Evolutionary conservation across 2,329 filamentous ascomycete genomes (phyloP), one percentile per base, ranked within the genome.

Genomic region (Paracorniculantispora psalliotae): DNA sequence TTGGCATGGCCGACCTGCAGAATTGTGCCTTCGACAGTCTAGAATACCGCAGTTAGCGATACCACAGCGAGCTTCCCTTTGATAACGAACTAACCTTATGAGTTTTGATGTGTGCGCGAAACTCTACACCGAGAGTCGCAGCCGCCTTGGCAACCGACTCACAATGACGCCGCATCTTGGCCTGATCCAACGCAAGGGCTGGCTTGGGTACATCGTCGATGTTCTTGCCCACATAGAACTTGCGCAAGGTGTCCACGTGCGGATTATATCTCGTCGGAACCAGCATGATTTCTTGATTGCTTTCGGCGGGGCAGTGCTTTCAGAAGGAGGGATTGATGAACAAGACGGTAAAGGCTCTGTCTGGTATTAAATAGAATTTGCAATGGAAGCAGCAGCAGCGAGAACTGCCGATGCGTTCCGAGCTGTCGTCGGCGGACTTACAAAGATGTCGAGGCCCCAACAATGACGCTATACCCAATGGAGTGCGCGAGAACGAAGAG

Each of bases 91-190:
- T 39, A 4, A 83, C 82, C 71, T 88, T 88, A 67, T 88, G 86
- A 8, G 83, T 87, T 68, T 88, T 88, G 5, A 88, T 77, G 64
- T 89, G 86, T 0, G 82, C 81, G 13, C 86, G 74, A 61, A 88
- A 88, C 0, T 72, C 77, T 0, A 87, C 74, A 0, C 73, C 73
- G 0, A 88, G 67, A 10, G 71, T 67, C 6, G 74, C 65, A 2
- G 77, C 76, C 0, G 83, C 77, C 0, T 76, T 65, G 0, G 84
- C 75, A 79, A 89, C 85, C 1, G 79, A 74, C 15, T 74, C 64
- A 66, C 85, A 88, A 60, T 88, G 85, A 3, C 77, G 71, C 4
- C 71, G 69, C 2, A 85, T 72, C 2, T 82, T 78, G 1, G 81
- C 78, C 13, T 72, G 67, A 62, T 88, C 84, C 0, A 88, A 67